A percentile compares a stretch with the other conserved stretches of the same genome.
phyloP scores from a whole-genome alignment of 345 rosid species.

The Salix suchowensis region DNA sequence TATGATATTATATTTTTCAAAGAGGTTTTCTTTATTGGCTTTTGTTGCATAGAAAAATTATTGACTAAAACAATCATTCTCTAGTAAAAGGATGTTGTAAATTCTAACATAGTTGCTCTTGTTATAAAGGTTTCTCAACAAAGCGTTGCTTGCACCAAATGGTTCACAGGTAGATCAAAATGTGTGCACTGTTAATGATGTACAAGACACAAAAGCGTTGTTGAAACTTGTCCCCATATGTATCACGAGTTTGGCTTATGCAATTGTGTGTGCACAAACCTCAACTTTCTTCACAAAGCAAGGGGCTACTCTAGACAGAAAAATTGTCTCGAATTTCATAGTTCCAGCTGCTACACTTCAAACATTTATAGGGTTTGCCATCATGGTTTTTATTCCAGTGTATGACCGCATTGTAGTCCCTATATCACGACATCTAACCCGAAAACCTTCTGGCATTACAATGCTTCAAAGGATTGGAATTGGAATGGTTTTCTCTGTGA shows the following conservation, averaged over 20 bases:
- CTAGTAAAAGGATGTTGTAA: neutral
- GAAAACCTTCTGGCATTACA: conserved; percentile 15
- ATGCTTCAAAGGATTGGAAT: conserved; percentile 22
- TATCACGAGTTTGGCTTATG: conserved; percentile 10
- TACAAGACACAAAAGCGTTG: neutral
- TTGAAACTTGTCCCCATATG: conserved; percentile 11
- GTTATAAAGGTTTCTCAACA: neutral
- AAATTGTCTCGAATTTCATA: conserved; percentile 1
- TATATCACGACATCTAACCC: conserved; percentile 6
- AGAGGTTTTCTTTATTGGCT: too few species aligned
- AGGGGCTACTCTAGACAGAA: conserved; percentile 19
- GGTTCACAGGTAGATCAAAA: neutral
- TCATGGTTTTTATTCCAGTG: conserved; percentile 9
- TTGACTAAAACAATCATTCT: neutral
- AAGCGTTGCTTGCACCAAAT: neutral
- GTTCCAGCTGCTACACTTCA: conserved; percentile 20
- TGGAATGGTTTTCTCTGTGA: conserved; percentile 8
- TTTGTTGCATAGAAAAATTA: too few species aligned
- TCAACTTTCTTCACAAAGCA: conserved; percentile 25
- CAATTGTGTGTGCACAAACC: conserved; percentile 9
- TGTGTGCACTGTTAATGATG: neutral
- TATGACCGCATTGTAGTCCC: conserved; percentile 20
- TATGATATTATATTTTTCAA: too few species aligned
- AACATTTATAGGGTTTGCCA: conserved; percentile 8
- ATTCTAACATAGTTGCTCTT: neutral